These are phyloP conservation scores for Plenodomus biglobosus DNA, from an alignment of 2,329 filamentous ascomycete species.

Conservation along the genomic window DNA sequence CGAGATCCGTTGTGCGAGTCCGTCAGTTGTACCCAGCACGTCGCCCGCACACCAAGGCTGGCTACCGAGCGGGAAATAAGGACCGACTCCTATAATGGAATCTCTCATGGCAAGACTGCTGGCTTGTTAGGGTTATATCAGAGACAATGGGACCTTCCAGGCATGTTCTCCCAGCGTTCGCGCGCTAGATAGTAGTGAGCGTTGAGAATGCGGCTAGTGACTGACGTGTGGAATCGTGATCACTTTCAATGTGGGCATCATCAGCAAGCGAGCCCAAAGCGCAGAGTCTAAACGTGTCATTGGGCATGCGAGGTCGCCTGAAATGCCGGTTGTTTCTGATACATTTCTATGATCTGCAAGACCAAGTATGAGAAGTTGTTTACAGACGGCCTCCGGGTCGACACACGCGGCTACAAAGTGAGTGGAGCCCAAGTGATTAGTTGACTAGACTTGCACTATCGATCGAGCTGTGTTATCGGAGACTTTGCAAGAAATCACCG, in stretches of 20 bases:
- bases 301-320: neutral
- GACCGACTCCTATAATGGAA: neutral
- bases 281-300: neutral
- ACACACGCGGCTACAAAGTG: constrained; percentile 15
- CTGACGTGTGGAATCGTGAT: constrained; percentile 2
- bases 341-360: neutral
- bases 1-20: constrained; percentile 39
- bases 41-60: constrained; percentile 7
- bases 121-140: neutral
- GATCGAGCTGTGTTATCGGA: constrained; percentile 1
- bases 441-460: constrained; percentile 3
- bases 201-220: neutral
- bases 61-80: constrained; percentile 6
- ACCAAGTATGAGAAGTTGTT: neutral
- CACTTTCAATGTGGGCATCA: neutral
- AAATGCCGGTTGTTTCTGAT: neutral
- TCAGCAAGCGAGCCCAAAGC: neutral
- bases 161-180: neutral
- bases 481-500: neutral
- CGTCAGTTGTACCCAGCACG: constrained; percentile 6
- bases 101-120: constrained; percentile 1
- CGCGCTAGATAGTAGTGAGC: neutral
- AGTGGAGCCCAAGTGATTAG: constrained; percentile 8
- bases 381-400: neutral
- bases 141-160: neutral